Conservation (phyloP, 495 filamentous ascomycete species). For the Penicillium alfredii region DNA sequence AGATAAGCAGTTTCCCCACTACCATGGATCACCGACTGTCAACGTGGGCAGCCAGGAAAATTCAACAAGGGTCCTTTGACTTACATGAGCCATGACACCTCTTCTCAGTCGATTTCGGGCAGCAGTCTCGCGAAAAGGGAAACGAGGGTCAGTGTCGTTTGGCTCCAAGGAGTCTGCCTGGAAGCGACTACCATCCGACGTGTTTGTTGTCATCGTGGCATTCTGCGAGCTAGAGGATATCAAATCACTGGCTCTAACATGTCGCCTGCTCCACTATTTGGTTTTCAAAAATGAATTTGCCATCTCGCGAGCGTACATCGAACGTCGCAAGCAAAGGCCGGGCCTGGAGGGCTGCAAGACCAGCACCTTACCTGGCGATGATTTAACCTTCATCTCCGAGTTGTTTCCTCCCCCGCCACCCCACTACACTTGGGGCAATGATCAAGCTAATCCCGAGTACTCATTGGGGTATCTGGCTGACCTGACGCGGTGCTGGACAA, state of each 20-base stretch:
- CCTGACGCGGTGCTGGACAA: constrained; percentile 24
- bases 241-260: constrained; percentile 16
- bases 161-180: constrained; percentile 10
- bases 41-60: no score
- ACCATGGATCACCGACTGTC: no score
- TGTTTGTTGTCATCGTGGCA: constrained; percentile 17
- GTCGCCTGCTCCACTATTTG: constrained; percentile 17
- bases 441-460: constrained; percentile 20
- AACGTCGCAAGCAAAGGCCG: constrained; percentile 7
- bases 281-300: constrained; percentile 18
- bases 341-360: not conserved
- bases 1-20: no score
- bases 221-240: constrained; percentile 21
- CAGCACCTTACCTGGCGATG: constrained; percentile 13
- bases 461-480: constrained; percentile 27
- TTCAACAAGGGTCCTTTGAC: constrained; percentile 7
- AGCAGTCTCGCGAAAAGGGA: constrained; percentile 11
- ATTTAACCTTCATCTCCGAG: constrained; percentile 24
- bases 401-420: constrained; percentile 30
- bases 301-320: constrained; percentile 22
- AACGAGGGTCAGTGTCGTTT: constrained; percentile 1
- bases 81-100: constrained; percentile 9
- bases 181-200: constrained; percentile 19
- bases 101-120: constrained; percentile 14
- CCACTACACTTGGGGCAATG: constrained; percentile 13